phyloP scores from a whole-genome alignment of 176 grass and related monocot genomes.

The Cymbopogon citratus region DNA sequence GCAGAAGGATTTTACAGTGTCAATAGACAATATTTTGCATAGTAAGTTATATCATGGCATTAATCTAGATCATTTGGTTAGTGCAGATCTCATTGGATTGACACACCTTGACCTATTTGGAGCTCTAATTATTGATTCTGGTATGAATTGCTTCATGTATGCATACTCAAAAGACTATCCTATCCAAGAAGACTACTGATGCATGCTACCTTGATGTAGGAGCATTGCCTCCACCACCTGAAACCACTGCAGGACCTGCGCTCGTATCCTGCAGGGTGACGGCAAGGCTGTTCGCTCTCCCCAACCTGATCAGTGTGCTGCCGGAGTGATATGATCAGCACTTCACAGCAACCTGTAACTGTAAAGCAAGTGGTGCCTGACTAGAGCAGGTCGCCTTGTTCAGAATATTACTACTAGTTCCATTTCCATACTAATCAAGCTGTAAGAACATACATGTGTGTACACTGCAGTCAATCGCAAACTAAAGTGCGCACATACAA shows the following conservation, averaged over 20 bases:
- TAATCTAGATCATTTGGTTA: conserved; percentile 9
- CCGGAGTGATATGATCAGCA: conserved; percentile 38
- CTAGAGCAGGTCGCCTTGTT: conserved; percentile 16
- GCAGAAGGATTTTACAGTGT: too few species aligned
- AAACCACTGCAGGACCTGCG: conserved; percentile 68
- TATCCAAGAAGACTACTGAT: too few species aligned
- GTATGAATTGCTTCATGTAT: conserved; percentile 66
- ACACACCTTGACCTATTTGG: conserved; percentile 96
- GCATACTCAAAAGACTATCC: conserved; percentile 6
- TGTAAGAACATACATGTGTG: too few species aligned
- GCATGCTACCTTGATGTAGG: not conserved
- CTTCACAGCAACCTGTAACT: not conserved
- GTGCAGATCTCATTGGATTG: conserved; percentile 81
- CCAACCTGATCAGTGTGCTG: conserved; percentile 66
- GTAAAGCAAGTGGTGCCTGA: conserved; percentile 19
- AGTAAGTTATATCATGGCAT: not conserved
- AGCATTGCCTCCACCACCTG: conserved; percentile 56
- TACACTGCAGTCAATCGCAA: too few species aligned
- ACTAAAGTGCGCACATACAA: too few species aligned
- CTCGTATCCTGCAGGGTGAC: conserved; percentile 93
- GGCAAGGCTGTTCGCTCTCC: conserved; percentile 51
- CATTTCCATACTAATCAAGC: too few species aligned
- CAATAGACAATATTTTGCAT: not conserved
- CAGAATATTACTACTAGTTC: too few species aligned
- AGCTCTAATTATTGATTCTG: conserved; percentile 80